A percentile compares a stretch with the other conserved stretches of the same genome.
phyloP scores from a whole-genome alignment of 306 rosid genomes.

The Begonia masoniana region DNA sequence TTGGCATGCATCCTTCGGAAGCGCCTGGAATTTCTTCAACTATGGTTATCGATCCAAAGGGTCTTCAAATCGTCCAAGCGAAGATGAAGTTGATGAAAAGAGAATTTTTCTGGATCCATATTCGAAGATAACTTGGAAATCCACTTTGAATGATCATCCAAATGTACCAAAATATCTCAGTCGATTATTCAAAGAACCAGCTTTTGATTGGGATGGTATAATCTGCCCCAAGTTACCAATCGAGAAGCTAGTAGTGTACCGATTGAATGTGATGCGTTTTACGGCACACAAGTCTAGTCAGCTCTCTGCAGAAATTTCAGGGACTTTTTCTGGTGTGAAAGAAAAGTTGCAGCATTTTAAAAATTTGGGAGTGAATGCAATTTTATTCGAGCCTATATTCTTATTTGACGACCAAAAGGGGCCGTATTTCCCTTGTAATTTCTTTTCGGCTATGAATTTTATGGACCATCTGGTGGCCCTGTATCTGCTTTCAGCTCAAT shows the following conservation, averaged over 20 bases:
- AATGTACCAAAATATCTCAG: slow-evolving; percentile 35
- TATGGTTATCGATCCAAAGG: slow-evolving; percentile 61
- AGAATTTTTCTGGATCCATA: slow-evolving; percentile 60
- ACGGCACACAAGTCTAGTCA: slow-evolving; percentile 54
- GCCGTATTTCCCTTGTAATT: slow-evolving; percentile 73
- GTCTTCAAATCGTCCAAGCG: slow-evolving; percentile 11
- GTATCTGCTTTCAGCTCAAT: slow-evolving; percentile 43
- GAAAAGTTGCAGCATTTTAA: slow-evolving; percentile 62
- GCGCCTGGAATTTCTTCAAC: slow-evolving; percentile 36
- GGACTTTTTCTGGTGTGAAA: slow-evolving; percentile 75
- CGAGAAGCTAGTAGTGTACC: slow-evolving; percentile 55
- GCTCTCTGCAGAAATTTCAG: slow-evolving; percentile 46
- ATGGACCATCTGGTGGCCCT: slow-evolving; percentile 56
- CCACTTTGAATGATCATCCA: background rate
- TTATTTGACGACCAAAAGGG: slow-evolving; percentile 59
- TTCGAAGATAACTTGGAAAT: slow-evolving; percentile 49
- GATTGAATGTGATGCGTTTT: slow-evolving; percentile 57
- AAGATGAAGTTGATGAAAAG: slow-evolving; percentile 12
- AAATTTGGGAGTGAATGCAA: slow-evolving; percentile 64
- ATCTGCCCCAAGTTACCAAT: slow-evolving; percentile 27
- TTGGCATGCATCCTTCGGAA: slow-evolving; percentile 74
- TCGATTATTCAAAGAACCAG: slow-evolving; percentile 40
- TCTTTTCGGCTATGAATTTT: slow-evolving; percentile 54
- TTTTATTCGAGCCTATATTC: slow-evolving; percentile 74
- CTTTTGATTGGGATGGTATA: slow-evolving; percentile 67